Base-by-base conservation (phyloP, 108 stramenopile species). In the Conticribra weissflogii region DNA sequence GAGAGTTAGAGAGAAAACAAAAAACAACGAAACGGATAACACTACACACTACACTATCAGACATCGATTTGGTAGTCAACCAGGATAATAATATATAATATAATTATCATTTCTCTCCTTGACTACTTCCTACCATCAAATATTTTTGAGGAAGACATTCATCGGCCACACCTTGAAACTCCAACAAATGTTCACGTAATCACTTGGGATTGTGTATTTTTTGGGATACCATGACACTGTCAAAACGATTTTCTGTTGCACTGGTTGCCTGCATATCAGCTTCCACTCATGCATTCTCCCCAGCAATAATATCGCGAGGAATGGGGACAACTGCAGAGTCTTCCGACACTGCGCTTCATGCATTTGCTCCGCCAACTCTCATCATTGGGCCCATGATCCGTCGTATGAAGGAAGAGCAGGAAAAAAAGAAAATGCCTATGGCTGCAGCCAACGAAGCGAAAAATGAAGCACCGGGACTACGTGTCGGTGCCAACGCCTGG, bases 301-400 rank as follows among this genome's bases (percentile, higher is more conserved):
- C 62, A 5, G 27, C 27, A 48, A 14, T 21, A 17, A n/a, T 17
- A 60, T 60, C 36, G 3, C 19, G 45, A 14, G 3, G 14, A 41
- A 34, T 23, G 1, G 29, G n/a, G 5, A 25, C 14, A 19, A 23
- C 62, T 30, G 1, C 56, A 8, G 27, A 48, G 29, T 36, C 3
- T 41, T 63, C 62, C 25, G 46, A 41, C 48, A 22, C 62, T 9
- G 46, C 62, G n/a, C 27, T 63, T n/a, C 32, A 63, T 15, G 46
- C 46, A 4, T 5, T 63, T 51, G 5, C 21, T 3, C 50, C 50
- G 21, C 64, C 64, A 9, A 25, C 64, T 23, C 32, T 65, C n/a
- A 92, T 95, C 47, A 90, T 95, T 59, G 93, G 93, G 0, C 88
- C 88, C 25, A 91, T 91, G 90, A 87, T 95, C 17, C 80, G 83